These are phyloP conservation scores for Setomelanomma holmii DNA, from an alignment of 2,329 filamentous ascomycete genomes.

Conservation along the genomic window DNA sequence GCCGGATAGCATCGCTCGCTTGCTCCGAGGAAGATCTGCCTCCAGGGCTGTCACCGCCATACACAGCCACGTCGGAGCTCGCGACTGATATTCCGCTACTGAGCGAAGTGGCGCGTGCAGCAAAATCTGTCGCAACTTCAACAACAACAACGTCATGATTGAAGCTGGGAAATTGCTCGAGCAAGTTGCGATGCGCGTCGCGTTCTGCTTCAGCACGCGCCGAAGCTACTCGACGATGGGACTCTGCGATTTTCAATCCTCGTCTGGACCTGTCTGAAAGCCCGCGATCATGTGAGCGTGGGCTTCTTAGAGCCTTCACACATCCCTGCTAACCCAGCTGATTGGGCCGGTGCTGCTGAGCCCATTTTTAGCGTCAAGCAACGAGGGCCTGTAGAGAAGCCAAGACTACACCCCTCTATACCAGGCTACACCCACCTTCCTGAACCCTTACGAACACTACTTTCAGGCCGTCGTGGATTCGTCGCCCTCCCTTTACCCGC, in stretches of 20 bases:
- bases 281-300: slow-evolving; percentile 41
- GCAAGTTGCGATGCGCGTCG: slow-evolving; percentile 16
- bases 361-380: slow-evolving; percentile 48
- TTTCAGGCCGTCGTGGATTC: slow-evolving; percentile 28
- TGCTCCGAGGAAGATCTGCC: slow-evolving; percentile 35
- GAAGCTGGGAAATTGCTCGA: slow-evolving; percentile 18
- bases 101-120: slow-evolving; percentile 23
- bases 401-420: slow-evolving; percentile 36
- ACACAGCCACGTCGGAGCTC: slow-evolving; percentile 33
- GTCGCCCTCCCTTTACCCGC: slow-evolving; percentile 28
- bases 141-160: slow-evolving; percentile 11
- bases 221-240: slow-evolving; percentile 39
- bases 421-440: slow-evolving; percentile 37
- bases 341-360: slow-evolving; percentile 42
- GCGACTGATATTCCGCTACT: slow-evolving; percentile 15
- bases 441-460: slow-evolving; percentile 30
- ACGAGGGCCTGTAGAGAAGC: slow-evolving; percentile 47
- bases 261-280: slow-evolving; percentile 32
- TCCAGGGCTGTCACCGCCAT: slow-evolving; percentile 21
- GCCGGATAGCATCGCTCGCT: slow-evolving; percentile 22
- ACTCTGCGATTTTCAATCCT: slow-evolving; percentile 24
- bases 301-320: slow-evolving; percentile 28
- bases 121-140: slow-evolving; percentile 13
- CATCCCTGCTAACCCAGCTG: slow-evolving; percentile 39
- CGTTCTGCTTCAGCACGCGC: slow-evolving; percentile 46